phyloP scores from a whole-genome alignment of 495 filamentous ascomycete species.

The Penicillium simplicissimum region DNA sequence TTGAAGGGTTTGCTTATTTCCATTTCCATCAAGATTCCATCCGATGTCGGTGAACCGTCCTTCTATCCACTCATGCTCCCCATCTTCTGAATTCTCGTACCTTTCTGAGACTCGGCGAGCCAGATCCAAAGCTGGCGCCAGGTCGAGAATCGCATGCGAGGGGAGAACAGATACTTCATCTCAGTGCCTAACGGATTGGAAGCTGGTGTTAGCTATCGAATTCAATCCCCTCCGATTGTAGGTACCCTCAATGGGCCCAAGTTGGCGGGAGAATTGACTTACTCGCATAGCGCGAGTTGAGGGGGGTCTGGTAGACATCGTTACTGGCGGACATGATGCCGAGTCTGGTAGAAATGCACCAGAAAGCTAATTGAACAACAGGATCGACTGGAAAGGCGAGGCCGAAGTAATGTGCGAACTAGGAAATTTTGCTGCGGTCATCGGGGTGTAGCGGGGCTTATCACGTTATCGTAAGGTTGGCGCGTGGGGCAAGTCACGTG shows the following conservation, averaged over 20 bases:
- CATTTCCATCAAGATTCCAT: conserved; percentile 6
- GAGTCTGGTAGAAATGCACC: conserved; percentile 11
- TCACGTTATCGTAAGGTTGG: conserved; percentile 42
- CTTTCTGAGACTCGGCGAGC: conserved; percentile 80
- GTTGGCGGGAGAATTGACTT: conserved; percentile 30
- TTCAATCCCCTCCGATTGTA: conserved; percentile 4
- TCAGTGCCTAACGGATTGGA: conserved; percentile 40
- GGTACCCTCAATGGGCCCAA: conserved; percentile 14
- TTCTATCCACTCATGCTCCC: background rate
- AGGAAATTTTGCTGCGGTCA: conserved; percentile 37
- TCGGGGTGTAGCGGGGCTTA: conserved; percentile 40
- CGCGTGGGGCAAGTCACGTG: conserved; percentile 20
- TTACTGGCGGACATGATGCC: conserved; percentile 59
- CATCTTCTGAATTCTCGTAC: conserved; percentile 33
- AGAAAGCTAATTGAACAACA: conserved; percentile 29
- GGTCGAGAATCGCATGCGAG: conserved; percentile 66
- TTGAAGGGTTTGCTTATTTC: conserved; percentile 19
- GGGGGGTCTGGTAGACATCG: conserved; percentile 71
- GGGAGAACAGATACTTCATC: conserved; percentile 65
- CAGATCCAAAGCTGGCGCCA: conserved; percentile 83
- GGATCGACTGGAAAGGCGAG: conserved; percentile 16
- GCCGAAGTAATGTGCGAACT: conserved; percentile 26
- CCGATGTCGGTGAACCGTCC: conserved; percentile 18
- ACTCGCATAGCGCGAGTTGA: conserved; percentile 73
- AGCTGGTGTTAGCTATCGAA: conserved; percentile 18